A percentile compares a stretch with the other conserved stretches of the same genome.
These are phyloP conservation scores for Annulohypoxylon maeteangense DNA, from an alignment of 495 filamentous ascomycete species.

Conservation along the genomic window DNA sequence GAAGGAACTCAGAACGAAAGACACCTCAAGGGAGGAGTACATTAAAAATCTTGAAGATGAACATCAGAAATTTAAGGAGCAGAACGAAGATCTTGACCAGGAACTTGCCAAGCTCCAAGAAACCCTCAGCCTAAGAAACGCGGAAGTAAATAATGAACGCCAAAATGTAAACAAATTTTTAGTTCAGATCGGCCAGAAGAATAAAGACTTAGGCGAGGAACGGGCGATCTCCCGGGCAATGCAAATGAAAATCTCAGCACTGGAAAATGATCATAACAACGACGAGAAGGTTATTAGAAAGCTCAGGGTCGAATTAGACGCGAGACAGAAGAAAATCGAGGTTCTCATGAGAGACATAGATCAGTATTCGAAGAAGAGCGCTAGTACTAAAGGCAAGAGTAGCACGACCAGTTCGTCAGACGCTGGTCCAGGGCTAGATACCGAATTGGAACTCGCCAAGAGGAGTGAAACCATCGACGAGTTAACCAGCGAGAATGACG, in stretches of 20 bases:
- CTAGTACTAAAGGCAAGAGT: not conserved
- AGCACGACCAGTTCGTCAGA: not conserved
- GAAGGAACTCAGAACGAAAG: not conserved
- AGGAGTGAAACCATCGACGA: not conserved
- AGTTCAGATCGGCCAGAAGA: not conserved
- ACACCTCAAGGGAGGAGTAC: not conserved
- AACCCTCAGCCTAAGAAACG: not conserved
- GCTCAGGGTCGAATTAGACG: too few species aligned
- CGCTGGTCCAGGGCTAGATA: not conserved
- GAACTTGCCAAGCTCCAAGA: not conserved
- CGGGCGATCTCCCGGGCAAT: not conserved
- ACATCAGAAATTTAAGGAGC: not conserved
- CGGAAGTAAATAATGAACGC: not conserved
- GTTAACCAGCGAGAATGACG: not conserved
- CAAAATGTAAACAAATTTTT: not conserved
- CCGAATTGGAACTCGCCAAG: not conserved
- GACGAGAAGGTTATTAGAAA: not conserved
- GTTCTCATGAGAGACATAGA: not conserved
- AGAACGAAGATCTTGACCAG: not conserved
- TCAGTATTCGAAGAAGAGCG: not conserved
- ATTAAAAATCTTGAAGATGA: not conserved
- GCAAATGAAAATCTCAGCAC: not conserved
- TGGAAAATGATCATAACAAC: not conserved
- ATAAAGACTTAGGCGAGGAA: not conserved
- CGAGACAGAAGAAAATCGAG: not conserved